Evolutionary conservation across 202 grass and related monocot genomes (phyloP).

Genomic region (Saccharum hybrid): DNA sequence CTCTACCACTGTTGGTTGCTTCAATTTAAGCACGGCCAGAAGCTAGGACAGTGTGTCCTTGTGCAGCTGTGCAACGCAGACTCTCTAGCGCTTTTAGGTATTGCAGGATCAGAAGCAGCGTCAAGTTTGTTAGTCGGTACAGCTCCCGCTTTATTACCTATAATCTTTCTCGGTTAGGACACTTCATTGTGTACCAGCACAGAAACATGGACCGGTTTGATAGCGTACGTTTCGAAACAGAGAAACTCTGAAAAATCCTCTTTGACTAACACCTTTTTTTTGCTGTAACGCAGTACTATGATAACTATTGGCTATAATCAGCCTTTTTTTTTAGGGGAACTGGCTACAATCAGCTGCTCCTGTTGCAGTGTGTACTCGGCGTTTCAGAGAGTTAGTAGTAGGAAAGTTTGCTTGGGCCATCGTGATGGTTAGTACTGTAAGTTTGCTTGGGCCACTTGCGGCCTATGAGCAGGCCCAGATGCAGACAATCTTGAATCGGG

Average conservation of each 20-base stretch:
- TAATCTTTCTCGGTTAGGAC: neutral
- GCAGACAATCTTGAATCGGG: neutral
- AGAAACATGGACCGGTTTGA: neutral
- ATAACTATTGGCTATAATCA: too few species aligned
- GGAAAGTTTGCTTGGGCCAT: conserved; percentile 1
- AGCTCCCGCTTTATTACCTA: neutral
- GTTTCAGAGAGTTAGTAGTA: neutral
- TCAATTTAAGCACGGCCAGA: conserved; percentile 10
- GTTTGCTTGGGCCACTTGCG: neutral
- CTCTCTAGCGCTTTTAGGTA: neutral
- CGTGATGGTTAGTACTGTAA: neutral
- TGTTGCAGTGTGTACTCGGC: neutral
- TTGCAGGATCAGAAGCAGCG: conserved; percentile 5
- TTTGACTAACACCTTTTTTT: neutral
- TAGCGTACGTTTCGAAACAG: neutral
- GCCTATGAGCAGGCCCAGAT: neutral
- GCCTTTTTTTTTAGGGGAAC: too few species aligned
- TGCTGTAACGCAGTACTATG: neutral
- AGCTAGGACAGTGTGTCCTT: neutral
- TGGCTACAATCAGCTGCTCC: neutral
- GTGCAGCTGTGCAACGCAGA: neutral
- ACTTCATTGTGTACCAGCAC: conserved; percentile 13
- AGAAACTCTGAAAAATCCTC: neutral
- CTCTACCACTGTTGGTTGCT: neutral
- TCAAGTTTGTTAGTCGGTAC: neutral